Evolutionary conservation across 805 yeast genomes (phyloP), one percentile per base, ranked within the genome.

Genomic region (Grigorovia jiainica): DNA sequence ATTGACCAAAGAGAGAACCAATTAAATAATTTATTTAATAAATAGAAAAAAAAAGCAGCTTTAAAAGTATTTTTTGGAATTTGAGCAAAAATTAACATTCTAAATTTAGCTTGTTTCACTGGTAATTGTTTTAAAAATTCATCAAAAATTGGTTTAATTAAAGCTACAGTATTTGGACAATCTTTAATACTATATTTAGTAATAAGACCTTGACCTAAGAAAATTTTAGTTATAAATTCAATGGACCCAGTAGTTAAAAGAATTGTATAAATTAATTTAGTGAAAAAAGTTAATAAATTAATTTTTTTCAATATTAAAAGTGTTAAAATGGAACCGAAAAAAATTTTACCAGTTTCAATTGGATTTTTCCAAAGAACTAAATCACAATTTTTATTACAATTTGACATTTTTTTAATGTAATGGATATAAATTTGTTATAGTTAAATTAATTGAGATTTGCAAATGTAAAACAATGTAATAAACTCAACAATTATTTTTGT

Each of bases 131-230:
- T 51, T 46, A 62, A 51, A 24, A 51, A 36, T 17, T 43, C 48
- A 34, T 61, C 65, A 20, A 62, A 38, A 36, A 47, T 45, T 23
- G 66, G 66, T 42, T 54, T 62, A 35, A 59, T 43, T 25, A 52
- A 38, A 29, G 59, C 64, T 19, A 55, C 64, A 18, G 53, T 48
- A 41, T 61, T 55, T 39, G 64, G 64, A 45, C 65, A 61, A 13
- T 56, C 55, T 40, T 52, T 53, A 15, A 92, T 86, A 61, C 74
- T 79, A 71, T 82, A 78, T 54, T 79, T 76, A 47, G 87, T 74
- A 46, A 90, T 80, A 48, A 89, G 71, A 16, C 97, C 96, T 40
- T 64, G 64, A 42, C 95, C 95, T 39, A 84, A 72, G 50, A 82
- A 64, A 34, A 77, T 53, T 58, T 82, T 82, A 47, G 95, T 82